Base-by-base conservation (phyloP, 176 grass and related monocot genomes). In the Rhipidocladum racemiflorum region DNA sequence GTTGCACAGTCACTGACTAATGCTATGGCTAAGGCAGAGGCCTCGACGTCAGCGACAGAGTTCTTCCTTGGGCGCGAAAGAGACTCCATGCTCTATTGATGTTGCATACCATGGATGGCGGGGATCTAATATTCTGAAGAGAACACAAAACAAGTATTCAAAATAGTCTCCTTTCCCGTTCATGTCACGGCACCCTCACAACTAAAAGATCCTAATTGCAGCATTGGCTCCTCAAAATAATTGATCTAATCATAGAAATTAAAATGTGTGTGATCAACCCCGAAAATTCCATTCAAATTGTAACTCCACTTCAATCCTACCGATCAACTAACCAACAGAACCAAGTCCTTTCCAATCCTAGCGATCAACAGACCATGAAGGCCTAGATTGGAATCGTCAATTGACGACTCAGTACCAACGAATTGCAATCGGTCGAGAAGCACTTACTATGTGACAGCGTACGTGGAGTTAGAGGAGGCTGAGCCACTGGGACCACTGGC, bases 391-490 rank as follows among this genome's bases (percentile, higher is more conserved):
- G 71, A 71, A 81, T 54, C 70, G 32, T 3, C 34, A 9, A 10
- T 61, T 2, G 28, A 12, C 13, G 9, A 3, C 20, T 0, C 35
- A 5, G 27, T 0, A 27, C 56, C 9, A 27, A 40, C 7, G 77
- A 6, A 67, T 68, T 79, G 61, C 60, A 62, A 69, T 84, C 61
- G 76, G 42, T n/a, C 25, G 66, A 70, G 38, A n/a, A 18, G 29
- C 40, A 50, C 80, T 73, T 83, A 83, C 80, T 38, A 60, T 5
- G 68, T 14, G 68, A 68, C 60, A 56, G 29, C 29, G 28, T 48
- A 68, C 2, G 68, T 42, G 25, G 80, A 40, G 18, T 60, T 39
- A 40, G 44, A 49, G 23, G 43, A 70, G 54, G 54, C 54, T 21
- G 54, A 23, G n/a, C 75, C 27, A 43, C 42, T 42, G 76, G 42